Percentiles rank a stretch among this genome's conserved stretches.
phyloP scores from a whole-genome alignment of 1,139 yeast genomes.

The Suhomyces bolitotheri region DNA sequence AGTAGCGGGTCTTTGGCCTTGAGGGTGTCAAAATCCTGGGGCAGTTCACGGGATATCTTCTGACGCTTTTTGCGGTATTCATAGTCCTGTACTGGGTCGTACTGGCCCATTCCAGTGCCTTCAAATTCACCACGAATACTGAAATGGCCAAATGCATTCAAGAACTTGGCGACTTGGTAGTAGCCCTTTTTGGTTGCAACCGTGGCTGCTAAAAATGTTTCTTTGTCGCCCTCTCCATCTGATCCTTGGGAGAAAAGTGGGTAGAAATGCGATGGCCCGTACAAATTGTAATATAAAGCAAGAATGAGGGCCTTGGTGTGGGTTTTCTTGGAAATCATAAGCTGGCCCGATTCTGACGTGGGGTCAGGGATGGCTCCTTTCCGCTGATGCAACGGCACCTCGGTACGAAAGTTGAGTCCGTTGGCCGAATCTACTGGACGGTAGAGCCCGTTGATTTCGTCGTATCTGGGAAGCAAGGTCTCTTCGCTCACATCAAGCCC shows the following conservation, averaged over 20 bases:
- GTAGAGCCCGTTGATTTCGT: slow-evolving; percentile 31
- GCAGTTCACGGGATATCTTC: slow-evolving; percentile 10
- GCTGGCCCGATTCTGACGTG: slow-evolving; percentile 80
- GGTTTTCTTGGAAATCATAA: slow-evolving; percentile 63
- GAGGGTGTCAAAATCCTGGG: slow-evolving; percentile 15
- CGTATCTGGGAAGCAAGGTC: slow-evolving; percentile 32
- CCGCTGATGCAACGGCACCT: slow-evolving; percentile 61
- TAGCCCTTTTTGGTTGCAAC: slow-evolving; percentile 57
- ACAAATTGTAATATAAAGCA: slow-evolving; percentile 74
- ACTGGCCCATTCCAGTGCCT: slow-evolving; percentile 77
- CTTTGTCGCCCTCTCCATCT: slow-evolving; percentile 91
- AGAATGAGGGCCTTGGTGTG: slow-evolving; percentile 67
- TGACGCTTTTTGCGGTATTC: slow-evolving; percentile 14
- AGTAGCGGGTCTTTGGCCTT: slow-evolving; percentile 8
- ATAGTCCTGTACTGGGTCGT: slow-evolving; percentile 63
- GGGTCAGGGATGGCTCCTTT: slow-evolving; percentile 78
- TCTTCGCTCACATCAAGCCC: slow-evolving; percentile 27
- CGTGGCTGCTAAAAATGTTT: slow-evolving; percentile 82
- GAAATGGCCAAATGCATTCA: slow-evolving; percentile 56
- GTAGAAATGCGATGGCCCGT: slow-evolving; percentile 77
- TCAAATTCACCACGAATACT: slow-evolving; percentile 42
- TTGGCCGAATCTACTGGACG: slow-evolving; percentile 5
- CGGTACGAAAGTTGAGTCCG: neutral
- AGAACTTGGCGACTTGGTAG: slow-evolving; percentile 66
- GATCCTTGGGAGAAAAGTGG: slow-evolving; percentile 85